A percentile compares a stretch with the other conserved stretches of the same genome.
phyloP scores from a whole-genome alignment of 2,329 filamentous ascomycete species.

The Colletotrichum falcatum region DNA sequence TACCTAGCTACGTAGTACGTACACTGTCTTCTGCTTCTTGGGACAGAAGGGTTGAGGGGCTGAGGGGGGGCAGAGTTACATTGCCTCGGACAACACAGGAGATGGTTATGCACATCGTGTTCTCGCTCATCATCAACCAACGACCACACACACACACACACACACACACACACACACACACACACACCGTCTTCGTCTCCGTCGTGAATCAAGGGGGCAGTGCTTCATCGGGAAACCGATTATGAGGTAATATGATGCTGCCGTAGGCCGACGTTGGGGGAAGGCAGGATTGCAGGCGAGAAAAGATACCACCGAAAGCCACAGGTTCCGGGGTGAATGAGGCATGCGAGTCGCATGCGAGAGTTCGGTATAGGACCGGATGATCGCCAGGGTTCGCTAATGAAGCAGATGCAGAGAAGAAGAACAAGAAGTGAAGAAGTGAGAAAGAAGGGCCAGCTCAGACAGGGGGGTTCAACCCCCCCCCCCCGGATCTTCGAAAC shows the following conservation, averaged over 20 bases:
- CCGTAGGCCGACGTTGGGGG: not conserved
- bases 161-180: not conserved
- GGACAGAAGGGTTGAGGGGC: not conserved
- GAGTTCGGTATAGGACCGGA: conserved; percentile 22
- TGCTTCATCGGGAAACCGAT: conserved; percentile 6
- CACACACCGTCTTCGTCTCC: not conserved
- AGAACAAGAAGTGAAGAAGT: not conserved
- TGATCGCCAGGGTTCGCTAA: not conserved
- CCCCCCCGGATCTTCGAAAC: conserved; percentile 2
- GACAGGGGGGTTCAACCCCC: not conserved
- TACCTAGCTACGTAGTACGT: too few species aligned
- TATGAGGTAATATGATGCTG: not conserved
- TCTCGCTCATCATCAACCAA: not conserved
- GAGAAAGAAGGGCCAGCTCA: not conserved
- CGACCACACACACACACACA: not conserved
- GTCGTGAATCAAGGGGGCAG: not conserved
- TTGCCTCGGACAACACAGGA: not conserved
- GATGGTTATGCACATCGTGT: not conserved
- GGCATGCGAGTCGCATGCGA: conserved; percentile 17
- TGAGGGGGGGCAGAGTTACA: not conserved
- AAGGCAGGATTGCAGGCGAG: not conserved
- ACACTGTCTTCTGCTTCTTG: conserved; percentile 4
- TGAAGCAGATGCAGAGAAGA: not conserved
- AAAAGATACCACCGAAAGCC: conserved; percentile 11
- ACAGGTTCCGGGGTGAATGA: conserved; percentile 18